Percentiles rank a stretch among this genome's conserved stretches.
Conservation (phyloP, 306 rosid genomes). For the Ormosia emarginata region DNA sequence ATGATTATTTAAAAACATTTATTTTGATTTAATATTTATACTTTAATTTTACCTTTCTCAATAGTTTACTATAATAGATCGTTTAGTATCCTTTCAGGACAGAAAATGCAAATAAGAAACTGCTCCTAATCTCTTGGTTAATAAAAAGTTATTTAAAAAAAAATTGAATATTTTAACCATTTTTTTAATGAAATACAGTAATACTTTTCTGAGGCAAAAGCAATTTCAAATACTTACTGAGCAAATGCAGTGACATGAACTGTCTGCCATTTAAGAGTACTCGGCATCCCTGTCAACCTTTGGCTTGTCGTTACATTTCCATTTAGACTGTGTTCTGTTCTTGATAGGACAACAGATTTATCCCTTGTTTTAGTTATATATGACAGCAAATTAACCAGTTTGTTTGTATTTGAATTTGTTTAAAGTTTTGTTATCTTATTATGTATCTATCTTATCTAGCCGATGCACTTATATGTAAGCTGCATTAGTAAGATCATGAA, state of each 20-base stretch:
- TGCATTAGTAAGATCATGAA: not conserved
- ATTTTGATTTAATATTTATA: too few species aligned
- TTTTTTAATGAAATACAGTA: not conserved
- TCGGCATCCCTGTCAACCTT: not conserved
- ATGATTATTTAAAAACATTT: too few species aligned
- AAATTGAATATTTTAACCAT: not conserved
- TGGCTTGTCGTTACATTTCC: not conserved
- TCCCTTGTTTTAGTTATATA: not conserved
- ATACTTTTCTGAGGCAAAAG: not conserved
- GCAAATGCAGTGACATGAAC: not conserved
- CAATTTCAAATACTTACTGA: not conserved
- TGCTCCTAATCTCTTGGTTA: too few species aligned
- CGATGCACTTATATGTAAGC: not conserved
- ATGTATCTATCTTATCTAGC: not conserved
- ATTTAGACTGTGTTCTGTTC: not conserved
- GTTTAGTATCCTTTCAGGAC: too few species aligned
- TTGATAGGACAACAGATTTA: not conserved
- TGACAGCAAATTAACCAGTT: not conserved
- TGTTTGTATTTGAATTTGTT: not conserved
- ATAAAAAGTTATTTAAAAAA: too few species aligned
- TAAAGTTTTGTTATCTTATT: not conserved
- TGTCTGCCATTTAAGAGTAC: constrained; percentile 4
- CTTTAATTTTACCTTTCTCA: too few species aligned
- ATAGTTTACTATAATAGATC: too few species aligned
- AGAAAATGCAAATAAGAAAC: too few species aligned